Percentiles rank a stretch among this genome's conserved stretches.
Evolutionary conservation across 1,284 basidiomycete genomes (phyloP).

Genomic region (Irpex rosettiformis): DNA sequence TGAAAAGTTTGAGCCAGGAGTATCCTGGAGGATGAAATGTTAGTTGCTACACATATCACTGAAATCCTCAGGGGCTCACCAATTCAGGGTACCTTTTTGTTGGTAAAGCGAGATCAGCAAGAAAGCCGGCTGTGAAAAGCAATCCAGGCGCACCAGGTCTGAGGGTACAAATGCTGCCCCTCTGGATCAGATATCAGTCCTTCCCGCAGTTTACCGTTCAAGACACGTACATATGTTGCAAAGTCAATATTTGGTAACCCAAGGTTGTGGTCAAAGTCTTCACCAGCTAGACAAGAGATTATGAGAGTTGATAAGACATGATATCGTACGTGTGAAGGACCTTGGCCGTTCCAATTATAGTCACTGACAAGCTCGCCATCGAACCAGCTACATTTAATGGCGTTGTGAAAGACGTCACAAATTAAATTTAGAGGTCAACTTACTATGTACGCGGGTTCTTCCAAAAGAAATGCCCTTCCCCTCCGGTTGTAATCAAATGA

Average conservation of each 20-base stretch:
- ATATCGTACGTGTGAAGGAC: constrained; percentile 21
- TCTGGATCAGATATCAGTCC: too few relatives aligned
- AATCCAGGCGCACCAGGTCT: constrained; percentile 42
- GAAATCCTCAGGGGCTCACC: too few relatives aligned
- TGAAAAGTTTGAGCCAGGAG: constrained; percentile 48
- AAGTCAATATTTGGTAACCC: constrained; percentile 53
- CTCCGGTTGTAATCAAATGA: constrained; percentile 56
- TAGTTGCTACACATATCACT: too few relatives aligned
- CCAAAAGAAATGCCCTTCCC: constrained; percentile 57
- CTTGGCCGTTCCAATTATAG: constrained; percentile 56
- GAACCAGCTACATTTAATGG: constrained; percentile 32
- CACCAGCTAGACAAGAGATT: constrained; percentile 36
- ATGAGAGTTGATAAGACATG: not conserved
- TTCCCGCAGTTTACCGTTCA: not conserved
- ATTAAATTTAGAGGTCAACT: constrained; percentile 6
- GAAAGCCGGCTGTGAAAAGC: not conserved
- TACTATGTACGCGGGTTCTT: constrained; percentile 36
- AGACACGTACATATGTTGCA: constrained; percentile 43
- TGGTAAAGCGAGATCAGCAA: not conserved
- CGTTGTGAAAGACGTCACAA: not conserved
- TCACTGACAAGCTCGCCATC: constrained; percentile 42
- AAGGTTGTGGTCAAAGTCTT: constrained; percentile 51
- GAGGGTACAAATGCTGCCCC: constrained; percentile 55
- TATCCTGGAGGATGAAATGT: constrained; percentile 37
- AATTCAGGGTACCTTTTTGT: constrained; percentile 28